Conservation (phyloP, 345 rosid species). For the Eucalyptus marginata region DNA sequence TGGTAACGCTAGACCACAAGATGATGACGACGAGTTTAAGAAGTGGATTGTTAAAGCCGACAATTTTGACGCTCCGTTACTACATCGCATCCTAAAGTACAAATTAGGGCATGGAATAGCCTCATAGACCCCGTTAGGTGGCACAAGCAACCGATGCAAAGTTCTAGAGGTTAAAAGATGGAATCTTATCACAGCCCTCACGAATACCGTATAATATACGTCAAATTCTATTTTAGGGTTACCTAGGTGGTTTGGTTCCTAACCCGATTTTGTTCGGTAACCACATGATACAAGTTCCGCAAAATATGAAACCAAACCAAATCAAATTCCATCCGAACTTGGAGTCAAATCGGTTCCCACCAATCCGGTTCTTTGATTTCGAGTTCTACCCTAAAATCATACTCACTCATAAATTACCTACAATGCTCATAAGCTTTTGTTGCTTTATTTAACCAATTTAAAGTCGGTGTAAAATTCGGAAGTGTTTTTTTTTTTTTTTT, state of each 20-base stretch:
- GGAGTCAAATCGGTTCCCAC: fast-evolving
- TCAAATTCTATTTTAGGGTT: neutral
- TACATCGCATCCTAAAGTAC: neutral
- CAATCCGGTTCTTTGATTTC: too few relatives aligned
- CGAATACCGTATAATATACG: neutral
- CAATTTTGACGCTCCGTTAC: neutral
- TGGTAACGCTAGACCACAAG: neutral
- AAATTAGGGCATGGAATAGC: neutral
- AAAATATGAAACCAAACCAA: neutral
- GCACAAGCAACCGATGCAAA: neutral
- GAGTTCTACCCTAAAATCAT: neutral
- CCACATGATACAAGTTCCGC: neutral
- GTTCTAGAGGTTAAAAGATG: neutral
- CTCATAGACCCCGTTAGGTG: neutral
- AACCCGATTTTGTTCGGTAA: neutral
- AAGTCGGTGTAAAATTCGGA: neutral
- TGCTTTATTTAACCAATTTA: neutral
- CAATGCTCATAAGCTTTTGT: neutral
- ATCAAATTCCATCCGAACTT: neutral
- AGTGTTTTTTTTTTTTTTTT: neutral
- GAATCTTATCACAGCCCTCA: neutral
- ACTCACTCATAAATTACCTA: neutral
- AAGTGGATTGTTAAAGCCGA: neutral
- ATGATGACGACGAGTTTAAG: neutral
- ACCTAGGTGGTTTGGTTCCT: neutral